Conservation (phyloP, 768 basidiomycete genomes). For the Hypholoma sublateritium region DNA sequence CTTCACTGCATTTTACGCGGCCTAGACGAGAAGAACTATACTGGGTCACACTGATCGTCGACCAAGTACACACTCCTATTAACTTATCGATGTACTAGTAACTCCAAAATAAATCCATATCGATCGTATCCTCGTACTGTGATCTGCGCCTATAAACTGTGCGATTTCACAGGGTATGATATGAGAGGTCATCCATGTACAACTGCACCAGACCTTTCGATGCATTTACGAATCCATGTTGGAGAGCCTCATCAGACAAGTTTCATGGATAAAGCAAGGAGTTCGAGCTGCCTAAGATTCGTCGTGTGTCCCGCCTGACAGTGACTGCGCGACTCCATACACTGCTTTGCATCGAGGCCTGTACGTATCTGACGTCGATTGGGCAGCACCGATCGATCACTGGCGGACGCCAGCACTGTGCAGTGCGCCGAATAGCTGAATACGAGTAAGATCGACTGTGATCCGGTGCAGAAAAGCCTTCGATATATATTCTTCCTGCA, state of each 20-base stretch:
- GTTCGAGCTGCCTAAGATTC: no score
- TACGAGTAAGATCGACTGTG: not conserved
- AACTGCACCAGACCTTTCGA: not conserved
- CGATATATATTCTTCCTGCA: not conserved
- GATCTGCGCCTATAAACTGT: no score
- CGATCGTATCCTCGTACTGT: no score
- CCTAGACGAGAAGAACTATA: no score
- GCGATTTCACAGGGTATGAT: no score
- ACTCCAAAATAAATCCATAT: no score
- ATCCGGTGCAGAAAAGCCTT: not conserved
- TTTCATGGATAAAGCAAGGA: no score
- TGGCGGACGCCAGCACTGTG: not conserved
- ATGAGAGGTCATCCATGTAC: not conserved
- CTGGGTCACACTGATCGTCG: no score
- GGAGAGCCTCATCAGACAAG: no score
- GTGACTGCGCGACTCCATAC: not conserved
- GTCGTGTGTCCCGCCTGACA: not conserved
- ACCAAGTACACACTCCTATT: no score
- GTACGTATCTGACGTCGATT: slow-evolving; percentile 1
- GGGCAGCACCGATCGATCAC: slow-evolving; percentile 1
- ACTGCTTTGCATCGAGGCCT: slow-evolving; percentile 3
- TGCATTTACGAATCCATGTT: not conserved
- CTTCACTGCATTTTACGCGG: no score
- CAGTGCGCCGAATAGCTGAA: not conserved
- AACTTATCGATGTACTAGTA: no score